These are phyloP conservation scores for Phenoliferia sp. DNA, from an alignment of 1,284 basidiomycete genomes.

Conservation along the genomic window DNA sequence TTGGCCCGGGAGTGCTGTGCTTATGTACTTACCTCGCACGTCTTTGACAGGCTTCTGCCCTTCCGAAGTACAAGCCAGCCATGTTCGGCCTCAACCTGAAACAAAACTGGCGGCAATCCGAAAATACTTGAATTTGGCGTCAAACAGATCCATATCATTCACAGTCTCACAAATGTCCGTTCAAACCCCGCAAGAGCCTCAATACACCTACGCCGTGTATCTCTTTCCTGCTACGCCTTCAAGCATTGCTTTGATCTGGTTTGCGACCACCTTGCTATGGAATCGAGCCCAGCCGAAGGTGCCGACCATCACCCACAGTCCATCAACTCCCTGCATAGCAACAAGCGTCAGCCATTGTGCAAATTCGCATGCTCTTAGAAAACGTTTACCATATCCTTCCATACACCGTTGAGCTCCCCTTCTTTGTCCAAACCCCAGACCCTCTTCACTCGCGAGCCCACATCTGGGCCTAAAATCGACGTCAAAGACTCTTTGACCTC, in stretches of 20 bases:
- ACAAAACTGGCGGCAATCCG: too few species aligned
- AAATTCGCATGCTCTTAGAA: too few species aligned
- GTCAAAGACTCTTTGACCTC: slow-evolving; percentile 43
- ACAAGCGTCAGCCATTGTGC: not conserved
- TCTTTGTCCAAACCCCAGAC: slow-evolving; percentile 58
- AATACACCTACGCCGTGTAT: too few species aligned
- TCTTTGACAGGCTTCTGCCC: too few species aligned
- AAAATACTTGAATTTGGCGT: too few species aligned
- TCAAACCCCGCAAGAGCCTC: too few species aligned
- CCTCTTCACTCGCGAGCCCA: slow-evolving; percentile 48
- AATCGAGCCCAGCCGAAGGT: slow-evolving; percentile 26
- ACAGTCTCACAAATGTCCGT: too few species aligned
- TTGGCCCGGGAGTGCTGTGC: too few species aligned
- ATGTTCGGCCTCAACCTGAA: too few species aligned
- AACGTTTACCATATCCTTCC: not conserved
- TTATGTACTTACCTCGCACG: too few species aligned
- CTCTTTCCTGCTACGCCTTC: slow-evolving; percentile 9
- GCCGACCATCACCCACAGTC: slow-evolving; percentile 54
- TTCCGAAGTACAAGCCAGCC: too few species aligned
- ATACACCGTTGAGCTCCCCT: slow-evolving; percentile 48
- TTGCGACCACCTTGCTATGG: slow-evolving; percentile 11
- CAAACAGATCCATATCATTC: too few species aligned
- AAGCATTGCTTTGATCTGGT: slow-evolving; percentile 23
- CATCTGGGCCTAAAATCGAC: slow-evolving; percentile 50
- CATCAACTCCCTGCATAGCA: slow-evolving; percentile 47